Conservation (phyloP, 73 alveolate genomes). For the Paramecium tetraurelia region DNA sequence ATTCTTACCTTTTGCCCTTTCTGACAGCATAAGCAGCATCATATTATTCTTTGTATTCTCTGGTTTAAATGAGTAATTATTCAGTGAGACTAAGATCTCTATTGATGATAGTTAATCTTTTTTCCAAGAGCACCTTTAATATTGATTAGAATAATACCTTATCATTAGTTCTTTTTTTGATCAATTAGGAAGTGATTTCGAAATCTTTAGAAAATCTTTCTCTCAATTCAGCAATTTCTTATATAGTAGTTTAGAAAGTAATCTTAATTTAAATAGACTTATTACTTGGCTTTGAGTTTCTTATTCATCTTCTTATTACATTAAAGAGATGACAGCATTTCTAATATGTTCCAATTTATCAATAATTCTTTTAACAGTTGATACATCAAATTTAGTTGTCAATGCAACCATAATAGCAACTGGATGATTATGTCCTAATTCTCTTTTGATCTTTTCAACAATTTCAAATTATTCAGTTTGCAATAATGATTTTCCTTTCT, state of each 20-base stretch:
- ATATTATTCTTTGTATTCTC: constrained; percentile 45
- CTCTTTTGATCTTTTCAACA: constrained; percentile 25
- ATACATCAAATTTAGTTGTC: constrained; percentile 34
- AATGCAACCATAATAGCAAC: constrained; percentile 24
- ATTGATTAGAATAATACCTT: not conserved
- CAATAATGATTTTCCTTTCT: not conserved
- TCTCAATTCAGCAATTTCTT: constrained; percentile 33
- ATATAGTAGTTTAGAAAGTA: not conserved
- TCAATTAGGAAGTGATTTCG: not conserved
- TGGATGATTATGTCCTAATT: constrained; percentile 34
- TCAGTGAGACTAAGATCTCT: constrained; percentile 13
- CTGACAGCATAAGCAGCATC: constrained; percentile 42
- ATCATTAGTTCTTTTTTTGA: not conserved
- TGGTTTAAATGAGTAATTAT: not conserved
- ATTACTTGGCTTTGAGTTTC: not conserved
- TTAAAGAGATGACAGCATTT: not conserved
- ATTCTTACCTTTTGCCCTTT: constrained; percentile 30
- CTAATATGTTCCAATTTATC: constrained; percentile 40
- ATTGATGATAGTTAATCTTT: not conserved
- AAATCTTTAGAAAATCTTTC: constrained; percentile 20
- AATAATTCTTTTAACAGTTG: constrained; percentile 46
- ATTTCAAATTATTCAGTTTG: not conserved
- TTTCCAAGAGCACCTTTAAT: constrained; percentile 4
- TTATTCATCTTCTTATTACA: constrained; percentile 10
- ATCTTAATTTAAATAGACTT: not conserved